phyloP scores from a whole-genome alignment of 2,329 filamentous ascomycete genomes.

The Pseudocercospora cruenta region DNA sequence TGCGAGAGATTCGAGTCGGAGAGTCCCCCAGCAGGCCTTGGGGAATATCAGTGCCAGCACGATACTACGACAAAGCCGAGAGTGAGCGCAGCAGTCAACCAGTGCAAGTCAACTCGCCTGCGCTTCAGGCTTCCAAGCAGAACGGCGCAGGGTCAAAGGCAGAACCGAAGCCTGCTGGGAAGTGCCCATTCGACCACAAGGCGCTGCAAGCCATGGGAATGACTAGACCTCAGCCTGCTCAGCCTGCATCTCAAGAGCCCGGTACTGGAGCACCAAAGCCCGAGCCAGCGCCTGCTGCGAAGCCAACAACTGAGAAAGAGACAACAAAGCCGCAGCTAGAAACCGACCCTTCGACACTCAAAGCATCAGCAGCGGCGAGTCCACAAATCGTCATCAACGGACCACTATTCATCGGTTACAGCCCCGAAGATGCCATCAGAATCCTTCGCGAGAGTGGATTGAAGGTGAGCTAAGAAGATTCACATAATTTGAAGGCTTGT shows the following conservation, averaged over 20 bases:
- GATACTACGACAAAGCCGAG: slow-evolving; percentile 45
- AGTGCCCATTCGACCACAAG: slow-evolving; percentile 30
- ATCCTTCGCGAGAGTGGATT: slow-evolving; percentile 61
- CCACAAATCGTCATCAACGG: slow-evolving; percentile 87
- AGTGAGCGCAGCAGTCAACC: slow-evolving; percentile 45
- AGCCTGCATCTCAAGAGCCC: not conserved
- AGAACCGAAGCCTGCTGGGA: slow-evolving; percentile 19
- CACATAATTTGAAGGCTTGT: not conserved
- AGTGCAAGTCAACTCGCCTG: slow-evolving; percentile 58
- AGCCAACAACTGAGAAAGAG: not conserved
- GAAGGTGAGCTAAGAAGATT: slow-evolving; percentile 8
- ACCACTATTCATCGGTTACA: slow-evolving; percentile 91
- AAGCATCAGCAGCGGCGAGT: slow-evolving; percentile 1
- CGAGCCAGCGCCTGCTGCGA: not conserved
- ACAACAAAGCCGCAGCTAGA: not conserved
- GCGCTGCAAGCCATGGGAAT: slow-evolving; percentile 8
- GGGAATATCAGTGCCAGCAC: slow-evolving; percentile 81
- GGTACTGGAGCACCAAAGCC: not conserved
- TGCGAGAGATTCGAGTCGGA: slow-evolving; percentile 89
- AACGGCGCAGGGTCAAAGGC: slow-evolving; percentile 9
- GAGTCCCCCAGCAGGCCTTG: slow-evolving; percentile 92
- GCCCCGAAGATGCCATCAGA: slow-evolving; percentile 76
- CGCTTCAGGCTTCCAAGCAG: slow-evolving; percentile 32
- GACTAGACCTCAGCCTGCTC: slow-evolving; percentile 3
- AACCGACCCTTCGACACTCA: not conserved